phyloP scores from a whole-genome alignment of 345 rosid species.

The Alliaria petiolata region DNA sequence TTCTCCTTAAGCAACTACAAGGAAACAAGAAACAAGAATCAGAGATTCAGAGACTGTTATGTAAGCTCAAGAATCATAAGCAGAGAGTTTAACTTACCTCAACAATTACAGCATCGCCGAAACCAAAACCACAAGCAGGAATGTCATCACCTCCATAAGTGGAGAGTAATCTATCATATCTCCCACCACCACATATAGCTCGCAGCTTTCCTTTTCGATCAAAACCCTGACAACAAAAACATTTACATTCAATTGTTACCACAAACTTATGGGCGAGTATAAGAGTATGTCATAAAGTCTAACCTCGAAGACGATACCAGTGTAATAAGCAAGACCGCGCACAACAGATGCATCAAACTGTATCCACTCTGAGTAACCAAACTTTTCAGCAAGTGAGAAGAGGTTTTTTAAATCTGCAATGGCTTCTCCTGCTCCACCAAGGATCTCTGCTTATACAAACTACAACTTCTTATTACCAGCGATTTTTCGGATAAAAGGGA shows the following conservation, averaged over 20 bases:
- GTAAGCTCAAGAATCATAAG: not conserved
- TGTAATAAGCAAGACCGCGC: constrained; percentile 97
- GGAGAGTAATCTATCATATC: constrained; percentile 77
- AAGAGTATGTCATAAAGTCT: constrained; percentile 24
- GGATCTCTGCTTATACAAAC: constrained; percentile 46
- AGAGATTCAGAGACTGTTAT: not conserved
- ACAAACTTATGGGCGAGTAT: not conserved
- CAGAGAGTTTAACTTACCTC: constrained; percentile 54
- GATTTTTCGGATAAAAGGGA: not conserved
- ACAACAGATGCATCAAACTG: constrained; percentile 96
- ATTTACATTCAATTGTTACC: not conserved
- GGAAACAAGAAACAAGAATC: not conserved
- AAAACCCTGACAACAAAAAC: constrained; percentile 50
- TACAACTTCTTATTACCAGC: not conserved
- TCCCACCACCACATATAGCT: constrained; percentile 96
- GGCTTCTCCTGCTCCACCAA: constrained; percentile 88
- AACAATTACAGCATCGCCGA: constrained; percentile 89
- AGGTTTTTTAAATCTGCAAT: constrained; percentile 70
- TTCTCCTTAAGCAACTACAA: constrained; percentile 86
- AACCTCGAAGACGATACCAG: constrained; percentile 97
- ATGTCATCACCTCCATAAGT: constrained; percentile 91
- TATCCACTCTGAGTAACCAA: constrained; percentile 90
- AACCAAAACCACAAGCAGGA: constrained; percentile 98
- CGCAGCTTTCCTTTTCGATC: constrained; percentile 80
- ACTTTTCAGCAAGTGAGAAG: constrained; percentile 82